These are phyloP conservation scores for Telfairia occidentalis DNA, from an alignment of 331 rosid genomes.

Conservation along the genomic window DNA sequence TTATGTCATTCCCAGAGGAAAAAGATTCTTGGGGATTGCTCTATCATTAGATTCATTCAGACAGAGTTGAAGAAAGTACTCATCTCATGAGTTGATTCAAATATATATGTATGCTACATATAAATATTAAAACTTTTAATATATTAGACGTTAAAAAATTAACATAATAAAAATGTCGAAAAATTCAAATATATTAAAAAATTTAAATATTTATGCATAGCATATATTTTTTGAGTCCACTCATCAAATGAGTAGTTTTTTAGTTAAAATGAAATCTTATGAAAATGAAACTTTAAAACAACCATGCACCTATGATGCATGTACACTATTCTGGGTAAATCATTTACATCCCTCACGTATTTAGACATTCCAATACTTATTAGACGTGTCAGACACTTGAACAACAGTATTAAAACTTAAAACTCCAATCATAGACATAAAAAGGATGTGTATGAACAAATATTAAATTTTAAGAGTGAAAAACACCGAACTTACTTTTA, in stretches of 20 bases:
- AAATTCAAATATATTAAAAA: too few relatives aligned
- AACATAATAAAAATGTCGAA: too few relatives aligned
- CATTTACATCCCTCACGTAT: background rate
- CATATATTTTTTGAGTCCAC: too few relatives aligned
- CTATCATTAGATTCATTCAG: background rate
- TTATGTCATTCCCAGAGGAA: background rate
- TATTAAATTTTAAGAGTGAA: background rate
- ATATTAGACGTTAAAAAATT: too few relatives aligned
- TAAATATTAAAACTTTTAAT: too few relatives aligned
- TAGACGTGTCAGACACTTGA: background rate
- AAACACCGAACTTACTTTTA: background rate
- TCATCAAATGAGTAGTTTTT: too few relatives aligned
- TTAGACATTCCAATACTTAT: background rate
- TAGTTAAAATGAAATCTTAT: background rate
- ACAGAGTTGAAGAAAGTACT: background rate
- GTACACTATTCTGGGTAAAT: background rate
- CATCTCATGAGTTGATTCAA: too few relatives aligned
- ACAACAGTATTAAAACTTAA: background rate
- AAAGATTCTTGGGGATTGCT: background rate
- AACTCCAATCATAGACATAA: background rate
- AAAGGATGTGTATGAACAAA: background rate
- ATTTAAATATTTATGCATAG: too few relatives aligned
- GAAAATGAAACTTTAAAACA: background rate
- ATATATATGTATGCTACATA: too few relatives aligned
- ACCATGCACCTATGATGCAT: background rate